phyloP scores from a whole-genome alignment of 1,284 basidiomycete species.

The Ceratobasidium sp. region DNA sequence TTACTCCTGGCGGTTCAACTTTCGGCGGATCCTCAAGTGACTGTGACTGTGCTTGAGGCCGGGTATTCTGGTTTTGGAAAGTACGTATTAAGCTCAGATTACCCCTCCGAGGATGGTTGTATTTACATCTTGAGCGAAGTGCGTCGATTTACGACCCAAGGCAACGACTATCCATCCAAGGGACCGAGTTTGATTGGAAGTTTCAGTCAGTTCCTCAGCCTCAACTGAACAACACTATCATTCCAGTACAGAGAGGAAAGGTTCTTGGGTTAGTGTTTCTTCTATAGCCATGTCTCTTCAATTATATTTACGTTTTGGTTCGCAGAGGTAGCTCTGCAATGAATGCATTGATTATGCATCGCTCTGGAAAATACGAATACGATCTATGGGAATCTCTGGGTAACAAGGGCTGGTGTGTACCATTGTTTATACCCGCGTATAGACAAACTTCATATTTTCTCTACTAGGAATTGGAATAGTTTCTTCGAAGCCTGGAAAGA shows the following conservation, averaged over 20 bases:
- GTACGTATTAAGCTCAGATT: background rate
- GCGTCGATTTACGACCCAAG: conserved; percentile 11
- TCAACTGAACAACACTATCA: background rate
- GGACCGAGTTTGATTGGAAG: conserved; percentile 7
- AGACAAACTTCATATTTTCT: background rate
- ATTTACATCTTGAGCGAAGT: background rate
- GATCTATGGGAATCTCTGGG: background rate
- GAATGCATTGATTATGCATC: conserved; percentile 2
- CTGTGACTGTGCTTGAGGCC: background rate
- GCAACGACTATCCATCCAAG: background rate
- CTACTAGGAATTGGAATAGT: background rate
- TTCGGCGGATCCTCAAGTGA: background rate
- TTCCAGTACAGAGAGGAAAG: conserved; percentile 9
- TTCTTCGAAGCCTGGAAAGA: conserved; percentile 6
- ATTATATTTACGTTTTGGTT: background rate
- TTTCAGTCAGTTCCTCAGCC: conserved; percentile 9
- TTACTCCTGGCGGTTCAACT: background rate
- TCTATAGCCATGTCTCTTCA: background rate
- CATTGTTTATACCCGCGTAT: background rate
- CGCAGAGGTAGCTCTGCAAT: background rate
- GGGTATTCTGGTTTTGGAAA: background rate
- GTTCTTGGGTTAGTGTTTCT: background rate
- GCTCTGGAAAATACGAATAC: background rate
- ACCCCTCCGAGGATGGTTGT: background rate
- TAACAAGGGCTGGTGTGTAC: conserved; percentile 2